These are phyloP conservation scores for Paraphoma sp. DNA, from an alignment of 2,329 filamentous ascomycete genomes.

Conservation along the genomic window DNA sequence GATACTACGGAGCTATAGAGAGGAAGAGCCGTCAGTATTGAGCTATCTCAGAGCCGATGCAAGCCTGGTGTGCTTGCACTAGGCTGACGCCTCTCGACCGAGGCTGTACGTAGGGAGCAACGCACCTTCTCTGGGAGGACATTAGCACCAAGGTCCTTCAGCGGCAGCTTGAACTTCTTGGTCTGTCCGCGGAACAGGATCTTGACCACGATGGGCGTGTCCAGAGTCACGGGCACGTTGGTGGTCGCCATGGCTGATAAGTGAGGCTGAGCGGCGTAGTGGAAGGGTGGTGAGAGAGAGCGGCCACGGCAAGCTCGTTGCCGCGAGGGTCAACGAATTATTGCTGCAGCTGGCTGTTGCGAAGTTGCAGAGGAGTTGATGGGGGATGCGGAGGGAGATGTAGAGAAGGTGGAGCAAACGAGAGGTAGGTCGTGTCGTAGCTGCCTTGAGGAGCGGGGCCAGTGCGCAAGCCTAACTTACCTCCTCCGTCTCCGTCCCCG, in stretches of 20 bases:
- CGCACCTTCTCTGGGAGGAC: conserved; percentile 85
- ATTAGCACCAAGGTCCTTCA: conserved; percentile 79
- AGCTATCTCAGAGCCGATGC: conserved; percentile 9
- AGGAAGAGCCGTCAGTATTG: conserved; percentile 21
- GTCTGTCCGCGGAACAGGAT: conserved; percentile 76
- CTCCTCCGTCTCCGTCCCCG: neutral
- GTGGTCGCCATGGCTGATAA: conserved; percentile 49
- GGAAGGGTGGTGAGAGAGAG: conserved; percentile 5
- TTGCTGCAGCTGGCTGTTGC: conserved; percentile 2
- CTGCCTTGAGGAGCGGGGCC: conserved; percentile 23
- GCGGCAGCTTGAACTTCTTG: conserved; percentile 86
- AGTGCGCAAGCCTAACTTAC: conserved; percentile 2
- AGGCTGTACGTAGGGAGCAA: conserved; percentile 28
- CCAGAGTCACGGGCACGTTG: conserved; percentile 61
- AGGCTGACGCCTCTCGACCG: conserved; percentile 26
- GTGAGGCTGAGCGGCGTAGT: conserved; percentile 34
- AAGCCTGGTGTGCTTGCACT: conserved; percentile 13
- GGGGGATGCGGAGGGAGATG: conserved; percentile 10
- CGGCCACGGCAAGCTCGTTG: conserved; percentile 11
- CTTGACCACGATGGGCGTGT: conserved; percentile 85
- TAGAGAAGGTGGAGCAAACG: conserved; percentile 17
- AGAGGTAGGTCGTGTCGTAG: conserved; percentile 23
- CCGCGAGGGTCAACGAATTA: conserved; percentile 9
- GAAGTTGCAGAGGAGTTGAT: conserved; percentile 10
- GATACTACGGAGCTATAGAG: conserved; percentile 62